Evolutionary conservation across 495 filamentous ascomycete species (phyloP), one percentile per base, ranked within the genome.

Genomic region (Hypoxylon intermedium): DNA sequence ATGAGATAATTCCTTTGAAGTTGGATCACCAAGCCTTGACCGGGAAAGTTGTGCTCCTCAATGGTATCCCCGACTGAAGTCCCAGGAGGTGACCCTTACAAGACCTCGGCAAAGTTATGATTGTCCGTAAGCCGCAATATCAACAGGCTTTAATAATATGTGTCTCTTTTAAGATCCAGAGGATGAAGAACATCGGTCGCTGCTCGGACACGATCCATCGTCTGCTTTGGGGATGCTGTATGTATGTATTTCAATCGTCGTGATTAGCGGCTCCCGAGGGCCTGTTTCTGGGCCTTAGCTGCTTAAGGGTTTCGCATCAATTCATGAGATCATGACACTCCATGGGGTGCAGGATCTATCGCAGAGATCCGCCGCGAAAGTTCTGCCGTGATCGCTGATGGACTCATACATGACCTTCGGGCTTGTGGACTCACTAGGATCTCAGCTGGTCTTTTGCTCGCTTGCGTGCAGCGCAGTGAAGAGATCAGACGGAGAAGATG

Each of bases 41-140:
- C 18, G 37, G 54, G 36, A 43, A 43, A 34, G 31, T 12, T 37
- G 24, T 34, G 20, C 34, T 9, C 18, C 26, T 46, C 9, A 9
- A 20, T 46, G 40, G 59, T 56, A 62, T 55, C 50, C 55, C 58
- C 58, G 51, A 54, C n/a, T 3, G 11, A 37, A 62, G 44, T 28
- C 40, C 47, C 47, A 52, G 41, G 30, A 51, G 40, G 46, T 47
- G 59, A 36, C 41, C 59, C 38, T 28, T 43, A 15, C 7, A 19
- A 45, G 50, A 15, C 28, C 44, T 55, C 50, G 58, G 50, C 20
- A 55, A 38, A 48, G 51, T 19, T 43, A 28, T 61, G 44, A 51
- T 55, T 61, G 44, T 40, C 58, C 43, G 4, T 56, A 63, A 52
- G 52, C 38, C 41, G 52, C 31, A 56, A 55, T 52, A 40, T 4